Evolutionary conservation across 352 stramenopile genomes (phyloP).

Genomic region (Phytopythium helicoides): DNA sequence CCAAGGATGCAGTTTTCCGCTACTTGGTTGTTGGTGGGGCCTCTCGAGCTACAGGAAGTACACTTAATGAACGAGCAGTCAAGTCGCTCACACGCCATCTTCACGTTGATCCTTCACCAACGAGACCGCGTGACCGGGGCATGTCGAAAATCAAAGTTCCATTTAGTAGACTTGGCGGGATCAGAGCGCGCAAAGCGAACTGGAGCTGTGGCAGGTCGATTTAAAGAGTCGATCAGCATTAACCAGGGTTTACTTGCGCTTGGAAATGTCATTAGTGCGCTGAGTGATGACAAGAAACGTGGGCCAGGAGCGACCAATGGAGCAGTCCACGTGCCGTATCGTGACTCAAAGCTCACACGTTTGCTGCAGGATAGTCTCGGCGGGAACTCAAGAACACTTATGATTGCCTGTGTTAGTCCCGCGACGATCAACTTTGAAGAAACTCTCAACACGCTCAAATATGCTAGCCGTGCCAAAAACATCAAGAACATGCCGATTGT

Average conservation of each 20-base stretch:
- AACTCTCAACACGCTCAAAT: conserved; percentile 98
- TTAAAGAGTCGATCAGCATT: conserved; percentile 95
- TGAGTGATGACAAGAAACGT: conserved; percentile 90
- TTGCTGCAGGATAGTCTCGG: conserved; percentile 86
- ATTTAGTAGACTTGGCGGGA: conserved; percentile 95
- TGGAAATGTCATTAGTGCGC: conserved; percentile 94
- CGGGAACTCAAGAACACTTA: conserved; percentile 89
- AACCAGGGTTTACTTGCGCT: conserved; percentile 95
- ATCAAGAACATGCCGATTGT: conserved; percentile 99
- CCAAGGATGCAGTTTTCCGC: conserved; percentile 76
- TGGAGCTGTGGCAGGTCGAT: conserved; percentile 77
- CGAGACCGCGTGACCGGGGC: conserved; percentile 33
- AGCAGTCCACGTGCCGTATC: conserved; percentile 82
- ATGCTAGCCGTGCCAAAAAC: conserved; percentile 99
- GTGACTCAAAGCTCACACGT: conserved; percentile 90
- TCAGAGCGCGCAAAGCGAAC: conserved; percentile 94
- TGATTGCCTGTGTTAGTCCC: conserved; percentile 88
- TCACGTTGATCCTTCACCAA: conserved; percentile 86
- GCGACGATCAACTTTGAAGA: conserved; percentile 90
- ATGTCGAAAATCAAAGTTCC: conserved; percentile 87
- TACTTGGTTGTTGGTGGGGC: conserved; percentile 78
- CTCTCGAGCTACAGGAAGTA: conserved; percentile 82
- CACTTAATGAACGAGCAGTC: conserved; percentile 91
- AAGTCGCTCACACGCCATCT: conserved; percentile 90
- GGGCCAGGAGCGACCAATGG: conserved; percentile 19